phyloP scores from a whole-genome alignment of 768 basidiomycete species.

The Termitomyces sp. region DNA sequence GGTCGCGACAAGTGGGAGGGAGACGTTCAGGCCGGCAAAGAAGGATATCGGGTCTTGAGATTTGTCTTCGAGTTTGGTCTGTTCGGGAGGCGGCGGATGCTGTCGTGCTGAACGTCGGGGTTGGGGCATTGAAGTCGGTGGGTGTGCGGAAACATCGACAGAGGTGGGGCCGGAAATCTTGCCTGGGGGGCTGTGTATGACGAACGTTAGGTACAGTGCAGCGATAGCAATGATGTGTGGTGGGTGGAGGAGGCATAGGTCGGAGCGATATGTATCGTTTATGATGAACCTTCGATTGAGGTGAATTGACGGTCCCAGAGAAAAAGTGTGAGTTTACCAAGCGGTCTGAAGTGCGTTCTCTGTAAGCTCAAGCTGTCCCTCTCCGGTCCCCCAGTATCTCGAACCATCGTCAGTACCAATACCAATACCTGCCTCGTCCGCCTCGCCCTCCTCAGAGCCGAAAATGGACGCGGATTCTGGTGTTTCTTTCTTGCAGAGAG shows the following conservation, averaged over 20 bases:
- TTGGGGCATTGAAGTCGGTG: conserved; percentile 23
- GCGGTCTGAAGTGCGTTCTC: conserved; percentile 80
- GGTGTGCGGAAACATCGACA: conserved; percentile 12
- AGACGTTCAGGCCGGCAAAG: conserved; percentile 82
- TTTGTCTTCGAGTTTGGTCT: conserved; percentile 25
- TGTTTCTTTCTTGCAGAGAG: conserved; percentile 65
- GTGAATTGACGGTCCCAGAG: background rate
- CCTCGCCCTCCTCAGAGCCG: conserved; percentile 43
- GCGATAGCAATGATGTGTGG: conserved; percentile 94
- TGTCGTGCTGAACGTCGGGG: conserved; percentile 55
- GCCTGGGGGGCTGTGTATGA: conserved; percentile 59
- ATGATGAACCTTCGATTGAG: conserved; percentile 73
- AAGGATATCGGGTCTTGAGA: conserved; percentile 73
- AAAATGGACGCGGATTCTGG: conserved; percentile 30
- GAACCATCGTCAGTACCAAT: conserved; percentile 45
- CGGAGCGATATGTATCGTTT: conserved; percentile 94
- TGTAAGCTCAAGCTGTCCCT: conserved; percentile 73
- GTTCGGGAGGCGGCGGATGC: conserved; percentile 18
- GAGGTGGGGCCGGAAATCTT: conserved; percentile 27
- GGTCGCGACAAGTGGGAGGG: conserved; percentile 72
- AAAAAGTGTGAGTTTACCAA: conserved; percentile 51
- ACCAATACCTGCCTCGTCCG: conserved; percentile 51
- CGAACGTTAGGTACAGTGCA: conserved; percentile 83
- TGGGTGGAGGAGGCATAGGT: conserved; percentile 90
- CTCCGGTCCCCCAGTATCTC: conserved; percentile 76